Evolutionary conservation across 805 yeast species (phyloP), one percentile per base, ranked within the genome.

Genomic region (Hemisphaericaspora nanyangensis): DNA sequence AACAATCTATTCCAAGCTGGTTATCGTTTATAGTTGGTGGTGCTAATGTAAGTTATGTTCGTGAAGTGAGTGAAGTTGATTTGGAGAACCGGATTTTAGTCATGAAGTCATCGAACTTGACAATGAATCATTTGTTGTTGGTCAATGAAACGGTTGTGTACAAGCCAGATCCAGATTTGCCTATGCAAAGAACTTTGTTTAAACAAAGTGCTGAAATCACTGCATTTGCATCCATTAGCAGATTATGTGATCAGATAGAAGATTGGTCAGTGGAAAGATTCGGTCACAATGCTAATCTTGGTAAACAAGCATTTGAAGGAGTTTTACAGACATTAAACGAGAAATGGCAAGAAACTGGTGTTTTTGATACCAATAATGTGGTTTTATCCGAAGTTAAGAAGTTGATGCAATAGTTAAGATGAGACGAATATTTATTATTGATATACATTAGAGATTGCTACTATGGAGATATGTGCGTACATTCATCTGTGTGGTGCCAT

Each of bases 191-290:
- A 38, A 90, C 98, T 0, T 47, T 66, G 8, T 90, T 90, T 57
- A 60, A 65, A 26, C 99, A 91, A 61, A 79, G 76, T 46, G 99
- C 99, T 0, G 88, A 85, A 47, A 87, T 91, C 50, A 82, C 89
- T 2, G 96, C 98, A 0, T 84, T 81, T 59, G 86, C 88, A 7
- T 68, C 83, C 3, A 74, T 88, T 62, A 63, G 71, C 39, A 73
- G 77, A 42, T 61, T 93, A 5, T 84, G 95, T 58, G 85, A 80
- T 55, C 82, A 85, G 59, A 70, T 91, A 45, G 99, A 91, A 60
- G 95, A 88, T 35, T 91, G 96, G 95, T 78, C 90, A 0, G 83
- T 87, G 5, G 86, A 85, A 54, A 70, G 97, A 57, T 93, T 91
- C 61, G 79, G 81, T 32, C 93, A 86, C 57, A 91, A 91, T 60